Base-by-base conservation (phyloP, 768 basidiomycete species). In the Gloeopeniophorella convolvens region DNA sequence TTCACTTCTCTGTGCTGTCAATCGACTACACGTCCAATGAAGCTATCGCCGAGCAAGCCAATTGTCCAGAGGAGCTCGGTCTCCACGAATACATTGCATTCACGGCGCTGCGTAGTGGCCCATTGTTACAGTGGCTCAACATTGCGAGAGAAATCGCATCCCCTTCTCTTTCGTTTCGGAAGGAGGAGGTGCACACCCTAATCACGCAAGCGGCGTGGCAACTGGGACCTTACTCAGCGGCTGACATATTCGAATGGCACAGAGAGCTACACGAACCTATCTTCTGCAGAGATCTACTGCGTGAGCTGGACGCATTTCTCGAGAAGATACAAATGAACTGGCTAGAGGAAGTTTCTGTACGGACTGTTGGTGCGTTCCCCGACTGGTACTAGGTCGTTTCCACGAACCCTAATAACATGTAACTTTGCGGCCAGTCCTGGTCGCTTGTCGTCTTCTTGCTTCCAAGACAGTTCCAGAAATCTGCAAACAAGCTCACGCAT, bases 91-190 rank as follows among this genome's bases (percentile, higher is more conserved):
- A 64, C 28, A 62, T 70, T 11, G 65, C 72, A 0, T 80, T 76
- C 43, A 70, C 68, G 10, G 62, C 66, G 42, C 53, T 80, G 30
- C 73, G 79, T 5, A 67, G 71, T 31, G 77, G 78, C 0, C 50
- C 64, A 0, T 59, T 50, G 2, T 54, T 80, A 0, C 77, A 79
- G 42, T 78, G 76, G 77, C 59, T 70, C 32, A 79, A 79, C 50
- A 70, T 80, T 32, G 50, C 68, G 11, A 68, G 72, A n/a, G 75
- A 75, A 52, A 54, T 80, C n/a, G 65, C 66, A 6, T 64, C 65
- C 6, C 63, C 66, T 18, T 55, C 58, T 0, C 54, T 80, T 46
- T 68, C 65, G 8, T 72, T 80, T 48, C 61, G 64, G 20, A 48
- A 57, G 7, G 62, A 64, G 0, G 72, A 70, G 15, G 71, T 80